phyloP scores from a whole-genome alignment of 108 stramenopile species.

The Skeletonema menzelii region DNA sequence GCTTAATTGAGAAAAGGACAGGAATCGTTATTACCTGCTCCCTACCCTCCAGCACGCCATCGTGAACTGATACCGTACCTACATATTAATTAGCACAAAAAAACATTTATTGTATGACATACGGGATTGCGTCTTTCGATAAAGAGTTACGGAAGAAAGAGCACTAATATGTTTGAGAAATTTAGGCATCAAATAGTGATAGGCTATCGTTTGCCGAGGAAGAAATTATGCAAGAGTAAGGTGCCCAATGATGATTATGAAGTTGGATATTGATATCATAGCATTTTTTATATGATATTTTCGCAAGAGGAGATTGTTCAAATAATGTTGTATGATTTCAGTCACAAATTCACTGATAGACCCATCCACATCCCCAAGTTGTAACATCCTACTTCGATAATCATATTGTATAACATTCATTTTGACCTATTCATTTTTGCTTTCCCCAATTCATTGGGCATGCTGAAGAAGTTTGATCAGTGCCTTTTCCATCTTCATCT shows the following conservation, averaged over 20 bases:
- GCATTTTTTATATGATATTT: slow-evolving; percentile 39
- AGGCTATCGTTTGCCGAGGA: slow-evolving; percentile 56
- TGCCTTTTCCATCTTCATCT: neutral
- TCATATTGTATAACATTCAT: neutral
- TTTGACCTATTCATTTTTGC: neutral
- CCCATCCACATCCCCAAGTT: too few relatives aligned
- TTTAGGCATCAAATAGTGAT: slow-evolving; percentile 43
- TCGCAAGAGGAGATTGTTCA: too few relatives aligned
- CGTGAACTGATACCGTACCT: too few relatives aligned
- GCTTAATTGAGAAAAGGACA: too few relatives aligned
- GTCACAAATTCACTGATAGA: too few relatives aligned
- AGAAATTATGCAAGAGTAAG: slow-evolving; percentile 57
- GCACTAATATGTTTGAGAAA: slow-evolving; percentile 18
- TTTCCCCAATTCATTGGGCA: slow-evolving; percentile 33
- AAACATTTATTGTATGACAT: too few relatives aligned
- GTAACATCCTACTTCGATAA: too few relatives aligned
- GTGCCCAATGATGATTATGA: slow-evolving; percentile 47
- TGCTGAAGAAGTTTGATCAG: neutral
- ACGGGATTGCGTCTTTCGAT: too few relatives aligned
- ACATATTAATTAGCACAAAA: too few relatives aligned
- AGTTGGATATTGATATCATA: slow-evolving; percentile 50
- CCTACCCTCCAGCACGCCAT: too few relatives aligned
- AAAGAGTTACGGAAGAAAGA: neutral
- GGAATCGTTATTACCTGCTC: too few relatives aligned
- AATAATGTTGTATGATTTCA: too few relatives aligned